Conservation (phyloP, 306 rosid species). For the Casuarina equisetifolia region DNA sequence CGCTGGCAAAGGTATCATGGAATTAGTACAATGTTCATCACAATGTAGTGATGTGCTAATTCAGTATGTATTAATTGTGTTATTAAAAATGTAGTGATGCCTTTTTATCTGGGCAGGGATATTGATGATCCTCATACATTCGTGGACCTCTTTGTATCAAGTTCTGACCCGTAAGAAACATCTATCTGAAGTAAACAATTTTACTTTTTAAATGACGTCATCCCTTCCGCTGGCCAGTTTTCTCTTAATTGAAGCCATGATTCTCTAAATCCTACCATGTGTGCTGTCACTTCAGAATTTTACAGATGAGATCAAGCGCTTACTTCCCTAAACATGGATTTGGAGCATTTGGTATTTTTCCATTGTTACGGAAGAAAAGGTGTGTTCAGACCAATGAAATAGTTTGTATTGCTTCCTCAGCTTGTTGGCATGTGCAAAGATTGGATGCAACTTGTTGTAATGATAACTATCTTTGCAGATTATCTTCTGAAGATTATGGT, state of each 20-base stretch:
- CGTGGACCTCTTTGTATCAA: constrained; percentile 79
- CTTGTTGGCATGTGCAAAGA: constrained; percentile 27
- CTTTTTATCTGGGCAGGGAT: constrained; percentile 54
- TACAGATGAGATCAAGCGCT: constrained; percentile 74
- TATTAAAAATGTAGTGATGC: not conserved
- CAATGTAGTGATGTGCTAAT: too few relatives aligned
- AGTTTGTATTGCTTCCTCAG: constrained; percentile 22
- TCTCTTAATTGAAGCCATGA: constrained; percentile 23
- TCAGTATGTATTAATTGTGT: not conserved
- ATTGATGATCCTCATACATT: constrained; percentile 87
- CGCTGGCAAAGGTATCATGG: constrained; percentile 88
- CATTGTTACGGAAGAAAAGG: constrained; percentile 76
- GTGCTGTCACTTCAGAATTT: constrained; percentile 57
- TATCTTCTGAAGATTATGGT: constrained; percentile 68
- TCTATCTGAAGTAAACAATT: constrained; percentile 25
- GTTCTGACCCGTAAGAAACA: constrained; percentile 72
- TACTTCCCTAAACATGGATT: constrained; percentile 80
- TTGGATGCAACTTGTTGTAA: constrained; percentile 28
- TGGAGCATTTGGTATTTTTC: constrained; percentile 89
- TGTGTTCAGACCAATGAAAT: constrained; percentile 32
- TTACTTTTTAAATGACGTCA: constrained; percentile 3
- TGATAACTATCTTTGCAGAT: constrained; percentile 47
- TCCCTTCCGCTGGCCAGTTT: not conserved
- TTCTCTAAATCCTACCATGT: not conserved
- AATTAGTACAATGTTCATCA: constrained; percentile 1